phyloP scores from a whole-genome alignment of 2,329 filamentous ascomycete genomes.

The Alternaria viburni region DNA sequence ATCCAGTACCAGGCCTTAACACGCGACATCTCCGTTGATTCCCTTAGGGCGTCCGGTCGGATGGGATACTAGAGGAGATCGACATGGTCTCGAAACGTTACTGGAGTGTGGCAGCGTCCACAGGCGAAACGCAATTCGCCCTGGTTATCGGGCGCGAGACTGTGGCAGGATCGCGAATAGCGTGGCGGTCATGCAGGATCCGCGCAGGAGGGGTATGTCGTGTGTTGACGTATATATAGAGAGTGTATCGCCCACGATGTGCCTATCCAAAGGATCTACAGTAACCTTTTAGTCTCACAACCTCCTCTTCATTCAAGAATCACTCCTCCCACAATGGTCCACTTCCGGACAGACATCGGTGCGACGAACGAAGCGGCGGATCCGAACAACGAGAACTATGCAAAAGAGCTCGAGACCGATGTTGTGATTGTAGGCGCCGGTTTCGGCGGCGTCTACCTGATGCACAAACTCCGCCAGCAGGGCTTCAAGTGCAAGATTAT shows the following conservation, averaged over 20 bases:
- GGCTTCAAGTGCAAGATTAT: slow-evolving; percentile 51
- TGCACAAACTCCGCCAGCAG: slow-evolving; percentile 50
- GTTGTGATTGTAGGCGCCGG: slow-evolving; percentile 51
- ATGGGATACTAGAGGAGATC: slow-evolving; percentile 10
- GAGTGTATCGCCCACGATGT: not conserved
- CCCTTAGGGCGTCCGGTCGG: slow-evolving; percentile 16
- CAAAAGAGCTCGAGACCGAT: slow-evolving; percentile 45
- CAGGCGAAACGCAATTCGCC: not conserved
- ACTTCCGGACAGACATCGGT: slow-evolving; percentile 43
- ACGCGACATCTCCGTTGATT: slow-evolving; percentile 10
- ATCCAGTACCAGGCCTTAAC: not conserved
- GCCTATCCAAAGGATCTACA: not conserved
- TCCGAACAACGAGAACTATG: slow-evolving; percentile 39
- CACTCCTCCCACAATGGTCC: slow-evolving; percentile 29
- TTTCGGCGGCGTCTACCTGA: slow-evolving; percentile 51
- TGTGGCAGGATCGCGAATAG: not conserved
- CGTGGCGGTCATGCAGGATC: slow-evolving; percentile 16
- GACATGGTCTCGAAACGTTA: not conserved
- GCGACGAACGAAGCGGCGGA: slow-evolving; percentile 27
- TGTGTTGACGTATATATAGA: slow-evolving; percentile 26
- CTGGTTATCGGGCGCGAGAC: slow-evolving; percentile 2
- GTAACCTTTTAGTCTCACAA: not conserved
- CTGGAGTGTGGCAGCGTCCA: not conserved
- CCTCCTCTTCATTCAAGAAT: not conserved
- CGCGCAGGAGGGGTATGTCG: slow-evolving; percentile 19